A percentile compares a stretch with the other conserved stretches of the same genome.
Evolutionary conservation across 345 rosid genomes (phyloP).

Genomic region (Mangifera indica): DNA sequence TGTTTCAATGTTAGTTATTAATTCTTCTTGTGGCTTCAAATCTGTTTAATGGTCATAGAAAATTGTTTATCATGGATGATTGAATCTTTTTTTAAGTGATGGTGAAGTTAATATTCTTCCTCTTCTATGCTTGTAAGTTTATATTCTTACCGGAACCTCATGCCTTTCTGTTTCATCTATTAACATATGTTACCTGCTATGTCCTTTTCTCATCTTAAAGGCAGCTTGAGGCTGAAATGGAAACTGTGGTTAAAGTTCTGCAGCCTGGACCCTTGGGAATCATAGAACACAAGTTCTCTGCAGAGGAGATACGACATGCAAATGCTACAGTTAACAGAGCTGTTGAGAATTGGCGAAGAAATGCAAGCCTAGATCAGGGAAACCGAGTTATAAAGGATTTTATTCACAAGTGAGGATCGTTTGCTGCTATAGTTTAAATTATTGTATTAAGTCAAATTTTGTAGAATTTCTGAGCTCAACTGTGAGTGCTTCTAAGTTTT

Average conservation of each 20-base stretch:
- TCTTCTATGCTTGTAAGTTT: neutral
- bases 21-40: neutral
- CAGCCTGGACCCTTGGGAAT: conserved; percentile 91
- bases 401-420: conserved; percentile 37
- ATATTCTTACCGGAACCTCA: neutral
- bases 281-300: conserved; percentile 79
- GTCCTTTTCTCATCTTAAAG: conserved; percentile 28
- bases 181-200: neutral
- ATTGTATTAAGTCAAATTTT: neutral
- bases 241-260: conserved; percentile 74
- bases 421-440: neutral
- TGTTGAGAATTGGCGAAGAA: conserved; percentile 65
- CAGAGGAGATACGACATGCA: conserved; percentile 59
- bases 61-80: too few species aligned
- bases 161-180: neutral
- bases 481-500: neutral
- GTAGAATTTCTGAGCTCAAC: neutral
- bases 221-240: conserved; percentile 80
- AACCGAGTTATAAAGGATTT: conserved; percentile 52
- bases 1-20: neutral
- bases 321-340: conserved; percentile 60
- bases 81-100: neutral
- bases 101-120: neutral
- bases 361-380: conserved; percentile 47
- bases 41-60: neutral